Conservation (phyloP, 2,329 filamentous ascomycete genomes). For the Fusarium cyanostomum region DNA sequence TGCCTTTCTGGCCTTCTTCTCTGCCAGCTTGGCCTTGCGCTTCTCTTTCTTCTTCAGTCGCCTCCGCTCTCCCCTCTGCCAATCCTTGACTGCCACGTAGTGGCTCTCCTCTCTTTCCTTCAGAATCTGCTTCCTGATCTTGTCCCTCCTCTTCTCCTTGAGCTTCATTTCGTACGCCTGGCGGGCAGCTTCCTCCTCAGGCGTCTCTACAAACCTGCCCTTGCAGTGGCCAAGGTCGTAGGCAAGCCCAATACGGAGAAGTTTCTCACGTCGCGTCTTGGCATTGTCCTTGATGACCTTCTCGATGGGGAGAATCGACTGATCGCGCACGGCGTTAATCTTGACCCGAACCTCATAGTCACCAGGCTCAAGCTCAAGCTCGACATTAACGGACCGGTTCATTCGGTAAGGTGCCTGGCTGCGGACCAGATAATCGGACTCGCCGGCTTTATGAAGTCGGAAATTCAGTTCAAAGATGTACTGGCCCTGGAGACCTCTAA, state of each 20-base stretch:
- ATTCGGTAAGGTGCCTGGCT: constrained; percentile 66
- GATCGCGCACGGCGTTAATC: constrained; percentile 71
- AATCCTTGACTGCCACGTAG: constrained; percentile 50
- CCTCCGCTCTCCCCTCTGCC: constrained; percentile 45
- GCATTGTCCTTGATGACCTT: constrained; percentile 74
- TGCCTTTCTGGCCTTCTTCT: constrained; percentile 43
- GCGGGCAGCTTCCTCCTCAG: constrained; percentile 58
- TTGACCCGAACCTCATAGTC: constrained; percentile 81
- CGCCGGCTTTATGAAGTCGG: constrained; percentile 60
- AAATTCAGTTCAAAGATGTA: constrained; percentile 65
- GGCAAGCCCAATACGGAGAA: constrained; percentile 73
- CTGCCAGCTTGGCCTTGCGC: constrained; percentile 78
- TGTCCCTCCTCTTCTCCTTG: constrained; percentile 50
- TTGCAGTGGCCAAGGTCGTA: constrained; percentile 78
- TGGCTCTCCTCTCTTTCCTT: constrained; percentile 51
- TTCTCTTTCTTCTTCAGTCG: constrained; percentile 77
- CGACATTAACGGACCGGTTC: constrained; percentile 79
- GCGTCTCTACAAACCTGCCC: constrained; percentile 60
- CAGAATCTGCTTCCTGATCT: constrained; percentile 53
- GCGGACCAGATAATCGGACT: constrained; percentile 64
- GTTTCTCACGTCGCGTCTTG: constrained; percentile 72
- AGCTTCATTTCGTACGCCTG: constrained; percentile 57
- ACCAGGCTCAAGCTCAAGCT: constrained; percentile 78
- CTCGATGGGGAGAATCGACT: constrained; percentile 63
- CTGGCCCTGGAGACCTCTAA: constrained; percentile 65